Percentiles rank a stretch among this genome's conserved stretches.
These are phyloP conservation scores for Biancaea sappan DNA, from an alignment of 306 rosid genomes.

Conservation along the genomic window DNA sequence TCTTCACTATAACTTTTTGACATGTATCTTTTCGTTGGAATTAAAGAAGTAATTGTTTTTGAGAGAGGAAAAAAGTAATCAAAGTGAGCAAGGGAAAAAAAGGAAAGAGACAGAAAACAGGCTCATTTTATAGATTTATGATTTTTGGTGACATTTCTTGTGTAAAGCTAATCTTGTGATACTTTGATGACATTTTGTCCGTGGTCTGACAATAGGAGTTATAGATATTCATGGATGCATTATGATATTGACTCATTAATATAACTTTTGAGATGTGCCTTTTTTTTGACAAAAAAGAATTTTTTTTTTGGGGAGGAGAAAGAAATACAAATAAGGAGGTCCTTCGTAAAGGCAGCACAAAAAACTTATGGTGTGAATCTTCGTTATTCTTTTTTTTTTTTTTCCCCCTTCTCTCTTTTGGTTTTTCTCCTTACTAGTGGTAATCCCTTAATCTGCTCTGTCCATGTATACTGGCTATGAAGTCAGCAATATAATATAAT, in stretches of 20 bases:
- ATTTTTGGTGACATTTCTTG: not conserved
- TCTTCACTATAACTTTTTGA: not conserved
- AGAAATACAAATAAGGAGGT: not conserved
- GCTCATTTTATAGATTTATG: not conserved
- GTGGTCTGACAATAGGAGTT: conserved; percentile 1
- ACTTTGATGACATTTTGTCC: conserved; percentile 1
- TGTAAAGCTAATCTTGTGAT: conserved; percentile 23
- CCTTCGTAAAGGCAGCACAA: not conserved
- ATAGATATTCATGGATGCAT: not conserved
- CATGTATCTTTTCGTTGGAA: not conserved
- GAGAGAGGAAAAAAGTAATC: not conserved
- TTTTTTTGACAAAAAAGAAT: not conserved
- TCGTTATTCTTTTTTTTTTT: not conserved
- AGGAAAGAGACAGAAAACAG: not conserved
- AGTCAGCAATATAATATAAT: conserved; percentile 15
- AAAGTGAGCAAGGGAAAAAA: not conserved
- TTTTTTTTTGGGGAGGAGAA: not conserved
- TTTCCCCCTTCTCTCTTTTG: too few relatives aligned
- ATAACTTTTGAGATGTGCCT: not conserved
- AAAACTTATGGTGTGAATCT: not conserved
- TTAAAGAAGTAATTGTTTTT: not conserved
- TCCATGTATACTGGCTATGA: conserved; percentile 6
- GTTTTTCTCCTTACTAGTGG: not conserved
- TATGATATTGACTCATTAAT: not conserved
- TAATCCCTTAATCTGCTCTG: not conserved